Evolutionary conservation across 2,329 filamentous ascomycete genomes (phyloP).

Genomic region (Talaromyces islandicus): DNA sequence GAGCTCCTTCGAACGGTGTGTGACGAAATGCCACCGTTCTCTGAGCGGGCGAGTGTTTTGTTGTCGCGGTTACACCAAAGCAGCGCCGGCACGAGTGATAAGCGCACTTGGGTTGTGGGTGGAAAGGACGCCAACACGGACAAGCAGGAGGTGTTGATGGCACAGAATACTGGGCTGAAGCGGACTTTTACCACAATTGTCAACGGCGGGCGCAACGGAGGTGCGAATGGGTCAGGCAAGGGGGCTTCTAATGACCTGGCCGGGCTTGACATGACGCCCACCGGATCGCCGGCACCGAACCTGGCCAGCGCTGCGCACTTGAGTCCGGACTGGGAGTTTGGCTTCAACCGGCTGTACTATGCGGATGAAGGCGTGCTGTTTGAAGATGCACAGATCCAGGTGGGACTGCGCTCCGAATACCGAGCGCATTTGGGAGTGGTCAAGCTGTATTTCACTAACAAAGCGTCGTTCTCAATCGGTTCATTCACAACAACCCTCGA

Average conservation of each 20-base stretch:
- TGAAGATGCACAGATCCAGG: constrained; percentile 88
- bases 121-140: constrained; percentile 90
- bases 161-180: constrained; percentile 75
- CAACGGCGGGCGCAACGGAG: constrained; percentile 26
- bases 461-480: constrained; percentile 74
- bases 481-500: constrained; percentile 95
- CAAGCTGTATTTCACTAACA: constrained; percentile 95
- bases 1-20: constrained; percentile 89
- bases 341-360: constrained; percentile 77
- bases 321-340: constrained; percentile 89
- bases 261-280: constrained; percentile 69
- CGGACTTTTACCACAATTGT: constrained; percentile 67
- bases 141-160: constrained; percentile 69
- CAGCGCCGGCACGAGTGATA: constrained; percentile 86
- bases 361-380: constrained; percentile 82
- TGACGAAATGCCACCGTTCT: constrained; percentile 98
- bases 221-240: constrained; percentile 25
- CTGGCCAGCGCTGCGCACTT: constrained; percentile 87
- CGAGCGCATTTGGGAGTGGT: constrained; percentile 91
- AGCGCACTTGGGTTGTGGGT: constrained; percentile 95
- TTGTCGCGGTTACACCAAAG: constrained; percentile 91
- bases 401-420: constrained; percentile 90
- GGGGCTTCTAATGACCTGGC: constrained; percentile 61
- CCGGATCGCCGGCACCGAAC: constrained; percentile 57
- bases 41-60: constrained; percentile 85